Base-by-base conservation (phyloP, 345 rosid species). In the Ailanthus altissimus region DNA sequence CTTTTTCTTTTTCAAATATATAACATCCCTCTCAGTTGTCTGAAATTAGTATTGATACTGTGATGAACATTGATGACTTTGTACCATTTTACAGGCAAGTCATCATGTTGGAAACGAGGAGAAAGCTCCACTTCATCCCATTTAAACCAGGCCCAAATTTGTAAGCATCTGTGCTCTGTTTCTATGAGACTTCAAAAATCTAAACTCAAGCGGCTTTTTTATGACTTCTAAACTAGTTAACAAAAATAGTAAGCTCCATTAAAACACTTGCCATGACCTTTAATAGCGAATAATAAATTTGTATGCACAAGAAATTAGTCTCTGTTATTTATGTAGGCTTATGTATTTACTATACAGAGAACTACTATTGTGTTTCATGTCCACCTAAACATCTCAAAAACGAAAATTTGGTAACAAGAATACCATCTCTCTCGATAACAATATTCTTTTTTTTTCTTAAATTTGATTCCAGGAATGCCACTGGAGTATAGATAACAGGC, bases 71-170 rank as follows among this genome's bases (percentile, higher is more conserved):
- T 0, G 40, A 25, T 47, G 40, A 49, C 2, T 25, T 66, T 46
- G 36, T 70, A 57, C 42, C 23, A 12, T 20, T 65, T 42, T 54
- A 32, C 77, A 78, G 82, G 85, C 85, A 15, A 82, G 56, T 50
- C 84, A 70, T 71, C 76, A 42, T 1, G 77, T 75, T 42, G 72
- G 46, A 26, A 49, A 62, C 5, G 79, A 82, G 72, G 85, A 82
- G 70, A 78, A 53, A 70, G 43, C 77, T 67, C 80, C 80, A 5
- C 85, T 82, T 65, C 85, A 78, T 71, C 82, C 85, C 16, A 32
- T 80, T 64, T 82, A 82, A 50, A 71, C 20, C 21, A 38, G 7
- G 12, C 50, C n/a, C 0, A 13, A 73, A 66, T 49, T 54, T 45
- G 50, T 83, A 73, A 38, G 77, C 28, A 25, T 26, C 32, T 47